Conservation (phyloP, 2,329 filamentous ascomycete species). For the Pseudogymnoascus sp. region DNA sequence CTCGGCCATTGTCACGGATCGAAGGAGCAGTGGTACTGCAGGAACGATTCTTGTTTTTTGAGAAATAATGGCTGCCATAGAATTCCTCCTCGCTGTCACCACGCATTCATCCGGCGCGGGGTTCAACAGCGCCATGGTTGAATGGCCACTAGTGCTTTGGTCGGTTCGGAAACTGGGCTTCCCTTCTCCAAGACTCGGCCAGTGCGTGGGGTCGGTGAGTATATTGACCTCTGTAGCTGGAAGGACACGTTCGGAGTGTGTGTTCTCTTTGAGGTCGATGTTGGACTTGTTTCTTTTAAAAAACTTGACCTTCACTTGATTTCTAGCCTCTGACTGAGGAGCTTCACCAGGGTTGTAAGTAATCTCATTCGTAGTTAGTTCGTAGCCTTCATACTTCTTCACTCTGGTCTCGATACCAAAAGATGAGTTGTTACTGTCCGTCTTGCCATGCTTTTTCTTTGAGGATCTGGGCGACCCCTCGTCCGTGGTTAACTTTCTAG, state of each 20-base stretch:
- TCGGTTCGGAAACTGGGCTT: background rate
- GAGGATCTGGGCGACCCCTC: background rate
- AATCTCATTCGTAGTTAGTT: background rate
- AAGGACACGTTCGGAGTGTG: background rate
- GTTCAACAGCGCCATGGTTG: background rate
- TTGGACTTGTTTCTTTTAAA: background rate
- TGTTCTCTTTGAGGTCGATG: slow-evolving; percentile 7
- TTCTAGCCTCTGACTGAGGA: background rate
- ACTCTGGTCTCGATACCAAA: background rate
- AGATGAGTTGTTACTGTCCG: slow-evolving; percentile 5
- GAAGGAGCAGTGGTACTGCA: background rate
- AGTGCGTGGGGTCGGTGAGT: slow-evolving; percentile 3
- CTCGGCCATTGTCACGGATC: background rate
- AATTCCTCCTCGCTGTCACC: background rate
- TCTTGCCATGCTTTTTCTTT: background rate
- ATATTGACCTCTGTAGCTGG: background rate
- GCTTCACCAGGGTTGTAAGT: background rate
- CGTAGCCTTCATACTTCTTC: slow-evolving; percentile 5
- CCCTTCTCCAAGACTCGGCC: slow-evolving; percentile 6
- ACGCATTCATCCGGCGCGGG: background rate
- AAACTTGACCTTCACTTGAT: background rate
- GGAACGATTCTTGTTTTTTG: background rate
- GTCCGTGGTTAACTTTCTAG: background rate
- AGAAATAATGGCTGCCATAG: background rate
- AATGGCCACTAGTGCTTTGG: background rate